Evolutionary conservation across 2,329 filamentous ascomycete species (phyloP), one percentile per base, ranked within the genome.

Genomic region (Ophiostoma ulmi): DNA sequence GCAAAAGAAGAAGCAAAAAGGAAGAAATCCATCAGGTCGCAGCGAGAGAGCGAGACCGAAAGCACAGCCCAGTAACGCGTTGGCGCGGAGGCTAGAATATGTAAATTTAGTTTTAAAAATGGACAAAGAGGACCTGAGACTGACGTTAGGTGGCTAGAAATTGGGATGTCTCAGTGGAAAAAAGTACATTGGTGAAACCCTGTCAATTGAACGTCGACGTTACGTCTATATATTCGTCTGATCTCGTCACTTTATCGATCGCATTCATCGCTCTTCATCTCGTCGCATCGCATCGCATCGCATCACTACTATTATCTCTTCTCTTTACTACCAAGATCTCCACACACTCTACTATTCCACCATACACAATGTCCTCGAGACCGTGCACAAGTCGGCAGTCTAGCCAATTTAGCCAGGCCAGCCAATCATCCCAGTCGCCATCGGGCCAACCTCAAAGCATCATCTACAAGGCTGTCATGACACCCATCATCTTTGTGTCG

Each of bases 401-500:
- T 10, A 39, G 63, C 38, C 63, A 48, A 26, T 1, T 20, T 26
- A 35, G 66, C 41, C 41, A 55, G 14, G 17, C 65, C 44, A 68
- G 66, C 39, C 38, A 41, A 17, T 22, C 65, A 26, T 48, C 44
- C 17, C 35, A 44, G 20, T 20, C 20, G 38, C 22, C 36, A 10
- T 48, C 38, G 2, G 10, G 52, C 52, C 52, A 31, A 11, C 4
- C 52, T 3, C 63, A 65, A 39, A n/a, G 14, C 20, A 13, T 26
- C 39, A 10, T 41, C 31, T 36, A 44, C 66, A 36, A 85, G 83
- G 70, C 81, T 26, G 74, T 91, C 74, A 82, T 90, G 79, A 89
- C 88, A 0, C 88, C 90, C 8, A 74, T 91, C 73, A 83, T 87
- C 73, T 86, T 91, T 77, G 80, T 87, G 68, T 85, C 87, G 31